Evolutionary conservation across 2,329 filamentous ascomycete species (phyloP), one percentile per base, ranked within the genome.

Genomic region (Teratosphaeria destructans): DNA sequence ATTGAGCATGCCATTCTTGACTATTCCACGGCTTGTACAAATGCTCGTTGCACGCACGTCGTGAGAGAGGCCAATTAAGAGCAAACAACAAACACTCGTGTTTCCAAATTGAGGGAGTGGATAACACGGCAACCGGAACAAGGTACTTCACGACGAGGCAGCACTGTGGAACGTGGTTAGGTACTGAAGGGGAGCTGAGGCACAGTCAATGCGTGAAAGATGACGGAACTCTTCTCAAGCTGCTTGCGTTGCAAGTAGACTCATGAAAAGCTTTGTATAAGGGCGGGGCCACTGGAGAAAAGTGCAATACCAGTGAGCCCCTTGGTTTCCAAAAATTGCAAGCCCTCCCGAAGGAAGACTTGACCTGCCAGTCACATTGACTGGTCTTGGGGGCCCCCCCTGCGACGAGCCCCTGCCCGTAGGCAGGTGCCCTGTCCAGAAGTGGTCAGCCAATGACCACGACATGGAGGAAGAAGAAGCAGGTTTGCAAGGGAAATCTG

Each of bases 281-380:
- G 23, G 23, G 23, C 23, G 55, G 49, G 56, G 35, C 54, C 32
- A 39, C 49, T 55, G 56, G 56, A 37, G 56, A 37, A 37, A 23
- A 57, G 59, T 60, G 59, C 52, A 60, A 60, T 14, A 52, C 59
- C 59, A 58, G 55, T 34, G 56, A 23, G 55, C 49, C 57, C 29
- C 4, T 5, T 49, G 16, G 8, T 8, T 4, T 19, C 23, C 5
- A 49, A 49, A 49, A 49, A 49, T 49, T 19, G 43, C 16, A 49
- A 49, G 43, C 16, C 16, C 43, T 16, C 37, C 37, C 37, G 37
- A 39, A 39, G 37, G 37, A 49, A 23, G 19, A 10, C 43, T 49
- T 49, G 43, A 49, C 43, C 43, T 49, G 43, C 43, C 43, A 32
- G 29, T 32, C 29, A 7, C 29, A 32, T 32, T 32, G 29, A 32